phyloP scores from a whole-genome alignment of 495 filamentous ascomycete genomes.

The Letharia columbiana region DNA sequence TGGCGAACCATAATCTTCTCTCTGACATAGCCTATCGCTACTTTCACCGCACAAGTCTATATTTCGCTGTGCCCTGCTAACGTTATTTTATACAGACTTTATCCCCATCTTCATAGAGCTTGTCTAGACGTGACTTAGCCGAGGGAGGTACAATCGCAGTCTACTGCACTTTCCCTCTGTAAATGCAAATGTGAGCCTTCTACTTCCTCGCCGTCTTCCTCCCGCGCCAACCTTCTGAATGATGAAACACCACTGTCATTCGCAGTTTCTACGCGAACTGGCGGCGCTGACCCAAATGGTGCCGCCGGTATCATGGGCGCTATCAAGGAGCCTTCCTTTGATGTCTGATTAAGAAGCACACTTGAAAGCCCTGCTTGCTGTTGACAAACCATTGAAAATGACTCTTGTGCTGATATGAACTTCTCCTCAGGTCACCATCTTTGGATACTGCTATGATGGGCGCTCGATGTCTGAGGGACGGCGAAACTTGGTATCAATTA shows the following conservation, averaged over 20 bases:
- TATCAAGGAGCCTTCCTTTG: background rate
- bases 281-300: background rate
- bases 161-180: background rate
- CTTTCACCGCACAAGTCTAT: background rate
- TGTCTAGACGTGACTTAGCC: background rate
- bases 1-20: conserved; percentile 33
- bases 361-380: background rate
- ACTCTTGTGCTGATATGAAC: background rate
- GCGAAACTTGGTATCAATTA: background rate
- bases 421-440: background rate
- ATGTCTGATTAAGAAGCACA: background rate
- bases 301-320: background rate
- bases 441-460: background rate
- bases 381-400: background rate
- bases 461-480: no score
- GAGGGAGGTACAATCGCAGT: background rate
- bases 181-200: background rate
- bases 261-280: conserved; percentile 1
- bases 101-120: background rate
- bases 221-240: background rate
- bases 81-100: background rate
- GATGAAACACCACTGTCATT: background rate
- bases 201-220: background rate
- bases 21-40: conserved; percentile 21
- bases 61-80: background rate